Evolutionary conservation across 2,329 filamentous ascomycete species (phyloP).

Genomic region (Cladosporium sp.): DNA sequence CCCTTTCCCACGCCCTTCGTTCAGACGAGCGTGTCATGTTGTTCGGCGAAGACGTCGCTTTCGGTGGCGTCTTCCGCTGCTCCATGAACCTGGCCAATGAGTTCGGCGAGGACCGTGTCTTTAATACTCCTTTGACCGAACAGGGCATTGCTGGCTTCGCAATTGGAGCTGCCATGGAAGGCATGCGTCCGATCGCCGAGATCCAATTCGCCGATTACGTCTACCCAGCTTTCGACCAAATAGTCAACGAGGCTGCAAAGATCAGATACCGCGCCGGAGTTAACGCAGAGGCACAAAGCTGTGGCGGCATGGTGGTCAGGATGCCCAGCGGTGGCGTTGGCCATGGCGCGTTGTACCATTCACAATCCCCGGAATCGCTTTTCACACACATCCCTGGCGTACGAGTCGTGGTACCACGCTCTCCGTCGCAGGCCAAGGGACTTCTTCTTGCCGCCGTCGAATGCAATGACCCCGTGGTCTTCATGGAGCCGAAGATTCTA

Average conservation of each 20-base stretch:
- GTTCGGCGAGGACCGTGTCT: slow-evolving; percentile 84
- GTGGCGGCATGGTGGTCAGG: slow-evolving; percentile 78
- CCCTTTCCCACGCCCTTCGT: slow-evolving; percentile 76
- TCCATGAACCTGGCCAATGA: slow-evolving; percentile 80
- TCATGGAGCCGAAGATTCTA: slow-evolving; percentile 91
- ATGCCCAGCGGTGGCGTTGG: slow-evolving; percentile 92
- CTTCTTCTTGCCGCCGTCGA: slow-evolving; percentile 74
- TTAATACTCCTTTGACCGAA: slow-evolving; percentile 93
- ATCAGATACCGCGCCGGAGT: slow-evolving; percentile 72
- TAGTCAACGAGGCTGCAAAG: slow-evolving; percentile 92
- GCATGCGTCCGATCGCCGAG: slow-evolving; percentile 89
- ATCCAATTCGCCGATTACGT: slow-evolving; percentile 96
- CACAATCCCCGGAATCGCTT: slow-evolving; percentile 82
- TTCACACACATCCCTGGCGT: slow-evolving; percentile 88
- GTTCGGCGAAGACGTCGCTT: slow-evolving; percentile 96
- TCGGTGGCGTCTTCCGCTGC: slow-evolving; percentile 88
- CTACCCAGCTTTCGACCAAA: slow-evolving; percentile 88
- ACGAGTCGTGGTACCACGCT: slow-evolving; percentile 81
- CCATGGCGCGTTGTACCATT: slow-evolving; percentile 85
- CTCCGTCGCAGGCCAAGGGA: slow-evolving; percentile 85
- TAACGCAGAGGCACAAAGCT: slow-evolving; percentile 44
- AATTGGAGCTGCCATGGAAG: slow-evolving; percentile 84
- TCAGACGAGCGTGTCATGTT: slow-evolving; percentile 83
- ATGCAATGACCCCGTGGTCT: slow-evolving; percentile 82
- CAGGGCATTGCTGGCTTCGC: slow-evolving; percentile 94